phyloP scores from a whole-genome alignment of 1,284 basidiomycete genomes.

The Schizophyllum amplum region DNA sequence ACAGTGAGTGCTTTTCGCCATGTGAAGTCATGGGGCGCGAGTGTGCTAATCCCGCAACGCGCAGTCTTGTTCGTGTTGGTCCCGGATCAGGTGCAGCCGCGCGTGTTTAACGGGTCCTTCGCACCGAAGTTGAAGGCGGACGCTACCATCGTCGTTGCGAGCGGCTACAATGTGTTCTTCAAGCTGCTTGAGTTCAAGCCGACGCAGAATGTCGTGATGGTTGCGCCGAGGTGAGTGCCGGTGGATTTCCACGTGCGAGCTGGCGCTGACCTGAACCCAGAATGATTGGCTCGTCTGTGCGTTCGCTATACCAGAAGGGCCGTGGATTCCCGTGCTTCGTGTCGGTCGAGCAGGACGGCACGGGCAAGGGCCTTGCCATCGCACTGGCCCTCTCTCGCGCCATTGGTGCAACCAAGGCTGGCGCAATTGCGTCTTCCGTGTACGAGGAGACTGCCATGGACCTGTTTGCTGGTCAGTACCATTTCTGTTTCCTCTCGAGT shows the following conservation, averaged over 20 bases:
- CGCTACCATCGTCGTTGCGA: constrained; percentile 49
- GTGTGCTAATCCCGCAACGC: constrained; percentile 3
- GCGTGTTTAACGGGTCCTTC: constrained; percentile 48
- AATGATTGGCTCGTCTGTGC: constrained; percentile 60
- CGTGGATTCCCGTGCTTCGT: constrained; percentile 60
- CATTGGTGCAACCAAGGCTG: constrained; percentile 57
- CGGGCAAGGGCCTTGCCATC: constrained; percentile 35
- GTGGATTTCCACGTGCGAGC: background rate
- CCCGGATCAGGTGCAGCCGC: constrained; percentile 57
- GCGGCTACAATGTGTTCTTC: constrained; percentile 60
- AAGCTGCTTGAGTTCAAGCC: constrained; percentile 47
- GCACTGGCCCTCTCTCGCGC: constrained; percentile 48
- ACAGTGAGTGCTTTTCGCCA: constrained; percentile 28
- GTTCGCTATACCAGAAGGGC: constrained; percentile 50
- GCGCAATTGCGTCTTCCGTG: constrained; percentile 57
- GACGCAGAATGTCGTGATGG: constrained; percentile 58
- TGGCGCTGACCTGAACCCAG: too few species aligned
- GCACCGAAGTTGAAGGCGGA: constrained; percentile 41
- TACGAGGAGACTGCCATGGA: constrained; percentile 63
- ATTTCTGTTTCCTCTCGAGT: background rate
- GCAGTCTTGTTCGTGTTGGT: constrained; percentile 53
- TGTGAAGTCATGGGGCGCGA: background rate
- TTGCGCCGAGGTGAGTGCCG: constrained; percentile 45
- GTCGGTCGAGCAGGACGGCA: constrained; percentile 56
- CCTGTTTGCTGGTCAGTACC: constrained; percentile 36